Conservation (phyloP, 2,329 filamentous ascomycete species). For the Periconia sp. region DNA sequence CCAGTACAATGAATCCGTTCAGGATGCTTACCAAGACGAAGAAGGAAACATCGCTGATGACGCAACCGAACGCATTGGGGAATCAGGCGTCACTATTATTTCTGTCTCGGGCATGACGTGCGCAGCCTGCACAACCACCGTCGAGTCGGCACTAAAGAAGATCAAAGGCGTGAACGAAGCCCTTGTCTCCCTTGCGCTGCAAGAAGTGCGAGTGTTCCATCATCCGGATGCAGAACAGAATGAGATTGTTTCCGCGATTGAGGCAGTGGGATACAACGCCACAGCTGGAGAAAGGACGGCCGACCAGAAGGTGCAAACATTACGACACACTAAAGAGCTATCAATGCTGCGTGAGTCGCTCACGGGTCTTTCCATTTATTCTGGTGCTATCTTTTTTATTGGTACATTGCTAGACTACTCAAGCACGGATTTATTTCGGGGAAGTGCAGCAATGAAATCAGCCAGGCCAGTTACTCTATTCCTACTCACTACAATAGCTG, state of each 20-base stretch:
- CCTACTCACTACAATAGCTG: too few species aligned
- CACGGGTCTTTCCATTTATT: conserved; percentile 6
- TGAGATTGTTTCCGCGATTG: conserved; percentile 3
- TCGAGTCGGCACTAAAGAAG: conserved; percentile 7
- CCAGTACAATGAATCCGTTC: conserved; percentile 12
- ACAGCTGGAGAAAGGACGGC: conserved; percentile 2
- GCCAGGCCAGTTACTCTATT: too few species aligned
- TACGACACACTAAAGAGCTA: conserved; percentile 7
- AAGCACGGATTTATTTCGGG: not conserved
- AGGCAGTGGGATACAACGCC: conserved; percentile 2
- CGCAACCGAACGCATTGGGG: conserved; percentile 1
- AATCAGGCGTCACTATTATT: conserved; percentile 4
- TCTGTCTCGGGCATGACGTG: conserved; percentile 20
- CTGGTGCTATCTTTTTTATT: conserved; percentile 3
- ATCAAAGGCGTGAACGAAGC: conserved; percentile 6
- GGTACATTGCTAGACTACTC: conserved; percentile 4
- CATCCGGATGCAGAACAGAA: not conserved
- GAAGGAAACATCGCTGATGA: conserved; percentile 3
- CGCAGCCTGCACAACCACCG: conserved; percentile 13
- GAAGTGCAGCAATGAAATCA: not conserved
- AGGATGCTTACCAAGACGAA: conserved; percentile 18
- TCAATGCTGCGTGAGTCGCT: not conserved
- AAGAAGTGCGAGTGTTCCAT: conserved; percentile 7
- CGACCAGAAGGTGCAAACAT: conserved; percentile 2
- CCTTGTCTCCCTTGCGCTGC: conserved; percentile 2